These are phyloP conservation scores for Drechslera avenae DNA, from an alignment of 2,329 filamentous ascomycete genomes.

Conservation along the genomic window DNA sequence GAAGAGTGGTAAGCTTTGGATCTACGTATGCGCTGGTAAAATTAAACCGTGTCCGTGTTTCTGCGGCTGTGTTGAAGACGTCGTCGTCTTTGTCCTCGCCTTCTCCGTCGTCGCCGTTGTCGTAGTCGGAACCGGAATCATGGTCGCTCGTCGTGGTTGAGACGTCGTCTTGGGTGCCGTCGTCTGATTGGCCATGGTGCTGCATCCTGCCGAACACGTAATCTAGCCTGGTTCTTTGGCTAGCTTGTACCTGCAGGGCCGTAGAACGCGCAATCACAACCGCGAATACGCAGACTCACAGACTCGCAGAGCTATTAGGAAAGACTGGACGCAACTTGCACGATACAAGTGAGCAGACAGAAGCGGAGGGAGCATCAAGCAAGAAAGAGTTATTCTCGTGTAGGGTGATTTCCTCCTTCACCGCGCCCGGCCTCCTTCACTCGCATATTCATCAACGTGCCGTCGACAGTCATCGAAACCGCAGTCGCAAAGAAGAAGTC, in stretches of 20 bases:
- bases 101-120: constrained; percentile 5
- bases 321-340: background rate
- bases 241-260: constrained; percentile 3
- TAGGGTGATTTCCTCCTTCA: constrained; percentile 8
- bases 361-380: background rate
- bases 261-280: constrained; percentile 4
- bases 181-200: constrained; percentile 31
- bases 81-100: too few species aligned
- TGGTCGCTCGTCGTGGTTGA: constrained; percentile 12
- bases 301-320: background rate
- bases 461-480: constrained; percentile 26
- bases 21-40: background rate
- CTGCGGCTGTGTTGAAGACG: too few species aligned
- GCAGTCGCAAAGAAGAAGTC: constrained; percentile 5
- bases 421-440: constrained; percentile 14
- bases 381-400: background rate
- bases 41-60: background rate
- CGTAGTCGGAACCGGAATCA: constrained; percentile 7
- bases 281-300: constrained; percentile 1
- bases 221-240: constrained; percentile 21
- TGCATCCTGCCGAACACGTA: constrained; percentile 37
- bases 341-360: background rate
- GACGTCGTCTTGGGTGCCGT: constrained; percentile 16
- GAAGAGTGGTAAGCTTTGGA: background rate
- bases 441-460: constrained; percentile 20